These are phyloP conservation scores for Eleusine indica DNA, from an alignment of 176 grass and related monocot species.

Conservation along the genomic window DNA sequence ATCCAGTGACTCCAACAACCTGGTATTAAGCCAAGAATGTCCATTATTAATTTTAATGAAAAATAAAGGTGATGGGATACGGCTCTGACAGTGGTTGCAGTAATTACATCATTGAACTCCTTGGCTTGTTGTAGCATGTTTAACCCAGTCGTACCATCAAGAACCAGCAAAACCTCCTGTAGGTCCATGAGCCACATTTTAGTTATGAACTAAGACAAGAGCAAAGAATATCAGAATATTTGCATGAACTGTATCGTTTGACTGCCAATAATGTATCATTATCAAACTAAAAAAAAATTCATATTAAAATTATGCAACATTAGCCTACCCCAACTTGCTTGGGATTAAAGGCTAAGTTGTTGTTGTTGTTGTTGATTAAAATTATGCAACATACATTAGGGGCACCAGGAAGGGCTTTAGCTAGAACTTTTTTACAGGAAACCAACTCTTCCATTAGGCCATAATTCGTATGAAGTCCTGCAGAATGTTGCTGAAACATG, in stretches of 20 bases:
- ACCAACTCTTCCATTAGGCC: constrained; percentile 95
- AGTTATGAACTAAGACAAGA: not conserved
- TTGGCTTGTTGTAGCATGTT: constrained; percentile 95
- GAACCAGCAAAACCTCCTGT: constrained; percentile 87
- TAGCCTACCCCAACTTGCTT: too few species aligned
- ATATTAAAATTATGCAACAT: constrained; percentile 22
- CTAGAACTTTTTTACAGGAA: constrained; percentile 83
- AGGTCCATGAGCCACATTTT: not conserved
- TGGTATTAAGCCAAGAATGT: constrained; percentile 33
- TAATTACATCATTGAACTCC: constrained; percentile 94
- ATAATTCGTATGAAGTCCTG: constrained; percentile 99
- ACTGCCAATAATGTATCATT: not conserved
- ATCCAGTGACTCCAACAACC: constrained; percentile 96
- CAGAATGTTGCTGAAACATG: not conserved
- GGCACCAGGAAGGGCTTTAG: constrained; percentile 82
- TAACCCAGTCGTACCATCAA: constrained; percentile 96
- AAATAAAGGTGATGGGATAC: not conserved
- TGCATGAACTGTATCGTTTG: not conserved
- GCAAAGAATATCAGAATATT: not conserved
- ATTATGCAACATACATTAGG: constrained; percentile 67
- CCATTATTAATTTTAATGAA: not conserved
- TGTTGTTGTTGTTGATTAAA: not conserved
- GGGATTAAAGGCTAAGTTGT: too few species aligned
- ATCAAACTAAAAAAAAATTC: not conserved
- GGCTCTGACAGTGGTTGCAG: not conserved